Conservation (phyloP, 1,284 basidiomycete species). For the Afroboletus lepidellus region DNA sequence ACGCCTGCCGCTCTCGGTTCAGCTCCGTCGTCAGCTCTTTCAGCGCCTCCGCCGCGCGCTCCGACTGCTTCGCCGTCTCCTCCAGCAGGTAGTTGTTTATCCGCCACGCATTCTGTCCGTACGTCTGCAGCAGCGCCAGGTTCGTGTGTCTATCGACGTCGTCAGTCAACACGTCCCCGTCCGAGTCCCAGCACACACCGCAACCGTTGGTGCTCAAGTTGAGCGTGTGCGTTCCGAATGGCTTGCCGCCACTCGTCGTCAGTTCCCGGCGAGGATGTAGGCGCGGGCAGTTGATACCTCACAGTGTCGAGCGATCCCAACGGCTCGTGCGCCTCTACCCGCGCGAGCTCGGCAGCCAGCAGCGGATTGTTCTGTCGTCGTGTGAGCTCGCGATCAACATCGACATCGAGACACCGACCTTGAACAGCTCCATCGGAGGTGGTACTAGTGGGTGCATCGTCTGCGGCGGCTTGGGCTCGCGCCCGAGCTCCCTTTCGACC, state of each 20-base stretch:
- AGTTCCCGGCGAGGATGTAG: conserved; percentile 59
- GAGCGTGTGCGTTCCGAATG: conserved; percentile 77
- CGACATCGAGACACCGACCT: conserved; percentile 45
- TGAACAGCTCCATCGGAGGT: conserved; percentile 63
- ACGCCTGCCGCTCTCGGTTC: conserved; percentile 84
- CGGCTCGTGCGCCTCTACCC: conserved; percentile 68
- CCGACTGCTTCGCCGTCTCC: conserved; percentile 70
- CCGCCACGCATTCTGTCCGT: conserved; percentile 89
- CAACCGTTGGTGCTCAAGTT: conserved; percentile 87
- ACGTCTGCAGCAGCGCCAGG: conserved; percentile 79
- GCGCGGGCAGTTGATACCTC: conserved; percentile 79
- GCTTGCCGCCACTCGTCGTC: conserved; percentile 81
- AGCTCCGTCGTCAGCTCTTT: conserved; percentile 78
- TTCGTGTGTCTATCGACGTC: conserved; percentile 70
- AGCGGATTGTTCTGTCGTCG: conserved; percentile 58
- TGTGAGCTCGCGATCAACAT: conserved; percentile 7
- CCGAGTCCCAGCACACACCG: conserved; percentile 51
- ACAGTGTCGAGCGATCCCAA: conserved; percentile 75
- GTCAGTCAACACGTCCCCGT: background rate
- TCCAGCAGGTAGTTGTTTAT: conserved; percentile 89
- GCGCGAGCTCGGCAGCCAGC: conserved; percentile 69
- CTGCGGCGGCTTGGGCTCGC: conserved; percentile 57
- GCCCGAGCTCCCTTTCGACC: conserved; percentile 71
- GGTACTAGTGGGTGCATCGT: conserved; percentile 71
- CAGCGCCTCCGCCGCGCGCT: conserved; percentile 69